Base-by-base conservation (phyloP, 768 basidiomycete genomes). In the Candolleomyces eurysporus region DNA sequence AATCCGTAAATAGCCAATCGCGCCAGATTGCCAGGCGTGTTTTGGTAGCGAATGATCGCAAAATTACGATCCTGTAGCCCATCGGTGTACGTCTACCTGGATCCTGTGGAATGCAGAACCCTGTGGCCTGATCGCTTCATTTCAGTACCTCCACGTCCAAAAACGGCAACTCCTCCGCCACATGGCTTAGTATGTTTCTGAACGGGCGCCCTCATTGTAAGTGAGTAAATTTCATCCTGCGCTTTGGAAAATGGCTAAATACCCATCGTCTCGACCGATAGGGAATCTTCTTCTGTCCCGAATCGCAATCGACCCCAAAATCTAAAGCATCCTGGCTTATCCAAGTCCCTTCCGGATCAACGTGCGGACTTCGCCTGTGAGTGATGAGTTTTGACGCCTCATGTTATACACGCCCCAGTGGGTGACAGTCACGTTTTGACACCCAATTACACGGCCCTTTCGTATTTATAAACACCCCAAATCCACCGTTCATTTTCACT, bases 381-480 rank as follows among this genome's bases (percentile, higher is more conserved):
- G 76, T 77, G 69, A 69, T 54, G 82, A 79, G 57, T 64, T 66
- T 78, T 83, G 57, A 66, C 87, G 94, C 81, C 90, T 91, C 76
- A 93, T 92, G 65, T 94, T 89, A 57, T 69, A 83, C 86, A 90
- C 73, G 92, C 90, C 56, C 92, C 63, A 63, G 67, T 70, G 73
- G 73, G 63, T 72, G 78, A 73, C 69, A 69, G 72, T 79, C 79
- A 80, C 79, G 75, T 73, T 76, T 68, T 57, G 64, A 39, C 21
- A 53, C 42, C 32, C 42, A 21, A 51, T 58, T 48, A 31, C 55
- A 57, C 49, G 61, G 40, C 21, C 42, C 46, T 57, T 39, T 60
- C 55, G 32, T 63, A 61, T 62, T 62, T 66, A 67, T 66, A 55
- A 51, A 32, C 58, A 60, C 61, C 61, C 56, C 50, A 43, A 65